phyloP scores from a whole-genome alignment of 148 eudicot genomes.

The Camellia japonica region DNA sequence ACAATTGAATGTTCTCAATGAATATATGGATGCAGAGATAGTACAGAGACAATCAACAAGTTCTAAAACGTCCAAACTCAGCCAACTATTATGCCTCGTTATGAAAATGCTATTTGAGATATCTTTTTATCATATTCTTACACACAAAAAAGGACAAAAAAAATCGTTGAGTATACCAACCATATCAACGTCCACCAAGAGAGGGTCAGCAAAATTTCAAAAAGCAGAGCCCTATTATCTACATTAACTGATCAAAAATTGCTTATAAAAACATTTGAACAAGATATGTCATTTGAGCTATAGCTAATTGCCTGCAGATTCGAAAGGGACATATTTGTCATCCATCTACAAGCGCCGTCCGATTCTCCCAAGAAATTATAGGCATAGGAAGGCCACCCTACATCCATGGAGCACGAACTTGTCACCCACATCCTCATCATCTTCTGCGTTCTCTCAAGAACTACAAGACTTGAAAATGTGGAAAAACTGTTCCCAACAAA shows the following conservation, averaged over 20 bases:
- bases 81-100: too few species aligned
- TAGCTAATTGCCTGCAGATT: conserved; percentile 80
- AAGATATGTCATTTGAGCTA: conserved; percentile 69
- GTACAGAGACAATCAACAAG: conserved; percentile 40
- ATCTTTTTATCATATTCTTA: background rate
- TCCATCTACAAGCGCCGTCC: conserved; percentile 70
- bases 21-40: too few species aligned
- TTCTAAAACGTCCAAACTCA: conserved; percentile 34
- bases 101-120: background rate
- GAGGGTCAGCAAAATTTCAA: background rate
- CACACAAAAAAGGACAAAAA: background rate
- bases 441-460: conserved; percentile 80
- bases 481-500: conserved; percentile 95
- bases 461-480: conserved; percentile 87
- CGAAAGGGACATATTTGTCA: conserved; percentile 72
- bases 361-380: conserved; percentile 65
- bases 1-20: too few species aligned
- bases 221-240: background rate
- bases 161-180: conserved; percentile 13
- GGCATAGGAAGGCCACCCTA: conserved; percentile 88
- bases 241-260: background rate
- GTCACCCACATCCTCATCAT: conserved; percentile 41
- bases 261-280: conserved; percentile 27
- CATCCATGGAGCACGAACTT: conserved; percentile 40
- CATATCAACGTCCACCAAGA: background rate